These are phyloP conservation scores for Glarea lozoyensis DNA, from an alignment of 495 filamentous ascomycete species.

Conservation along the genomic window DNA sequence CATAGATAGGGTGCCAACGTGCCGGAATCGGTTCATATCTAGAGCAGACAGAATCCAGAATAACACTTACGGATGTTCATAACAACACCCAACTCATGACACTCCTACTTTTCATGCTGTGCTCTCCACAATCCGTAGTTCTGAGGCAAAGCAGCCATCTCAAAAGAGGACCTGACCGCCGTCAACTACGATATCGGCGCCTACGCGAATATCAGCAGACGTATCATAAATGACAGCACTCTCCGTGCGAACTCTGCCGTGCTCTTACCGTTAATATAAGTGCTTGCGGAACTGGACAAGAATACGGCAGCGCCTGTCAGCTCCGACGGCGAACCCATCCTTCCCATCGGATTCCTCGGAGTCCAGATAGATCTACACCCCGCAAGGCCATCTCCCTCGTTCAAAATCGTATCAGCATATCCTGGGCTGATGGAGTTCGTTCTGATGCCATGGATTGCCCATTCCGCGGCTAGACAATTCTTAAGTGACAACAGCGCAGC, in stretches of 20 bases:
- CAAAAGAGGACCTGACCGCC: conserved; percentile 29
- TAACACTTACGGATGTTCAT: too few species aligned
- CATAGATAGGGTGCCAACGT: too few species aligned
- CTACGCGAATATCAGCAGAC: too few species aligned
- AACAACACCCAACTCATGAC: too few species aligned
- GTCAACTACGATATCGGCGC: conserved; percentile 30
- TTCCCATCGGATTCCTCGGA: conserved; percentile 51
- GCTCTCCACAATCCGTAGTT: too few species aligned
- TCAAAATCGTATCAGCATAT: conserved; percentile 78
- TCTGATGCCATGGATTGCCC: conserved; percentile 51
- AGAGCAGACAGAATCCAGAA: too few species aligned
- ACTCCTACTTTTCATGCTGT: too few species aligned
- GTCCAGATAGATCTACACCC: conserved; percentile 48
- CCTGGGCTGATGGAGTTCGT: conserved; percentile 65
- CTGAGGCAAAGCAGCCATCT: background rate
- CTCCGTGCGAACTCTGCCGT: too few species aligned
- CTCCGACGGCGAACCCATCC: conserved; percentile 60
- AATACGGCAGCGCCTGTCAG: conserved; percentile 58
- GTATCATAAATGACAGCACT: too few species aligned
- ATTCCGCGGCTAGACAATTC: conserved; percentile 57
- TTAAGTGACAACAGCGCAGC: conserved; percentile 51
- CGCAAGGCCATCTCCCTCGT: conserved; percentile 52
- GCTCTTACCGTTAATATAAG: conserved; percentile 52
- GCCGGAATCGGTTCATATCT: too few species aligned
- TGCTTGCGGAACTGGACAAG: conserved; percentile 52